These are phyloP conservation scores for Cornus kousa DNA, from an alignment of 148 eudicot genomes.

Conservation along the genomic window DNA sequence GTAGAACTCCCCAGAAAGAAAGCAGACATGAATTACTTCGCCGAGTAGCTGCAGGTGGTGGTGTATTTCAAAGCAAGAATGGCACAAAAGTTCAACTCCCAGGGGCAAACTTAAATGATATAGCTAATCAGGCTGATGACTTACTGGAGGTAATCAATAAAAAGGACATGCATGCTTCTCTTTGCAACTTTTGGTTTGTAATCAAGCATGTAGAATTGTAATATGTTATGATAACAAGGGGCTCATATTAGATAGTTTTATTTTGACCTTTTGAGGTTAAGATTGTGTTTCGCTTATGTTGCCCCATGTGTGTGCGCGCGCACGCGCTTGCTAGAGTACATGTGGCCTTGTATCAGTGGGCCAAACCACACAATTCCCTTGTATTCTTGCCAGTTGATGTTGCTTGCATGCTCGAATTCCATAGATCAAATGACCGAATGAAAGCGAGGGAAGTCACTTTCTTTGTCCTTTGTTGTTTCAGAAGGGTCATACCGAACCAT, in stretches of 20 bases:
- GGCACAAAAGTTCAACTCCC: constrained; percentile 94
- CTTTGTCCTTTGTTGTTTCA: no score
- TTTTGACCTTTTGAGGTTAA: no score
- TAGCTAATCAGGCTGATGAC: constrained; percentile 98
- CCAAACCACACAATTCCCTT: no score
- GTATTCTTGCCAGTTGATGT: no score
- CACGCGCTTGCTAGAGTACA: no score
- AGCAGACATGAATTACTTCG: constrained; percentile 91
- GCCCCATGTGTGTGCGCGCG: no score
- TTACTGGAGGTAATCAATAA: constrained; percentile 61
- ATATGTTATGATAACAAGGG: neutral
- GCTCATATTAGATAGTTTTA: neutral
- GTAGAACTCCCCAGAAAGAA: constrained; percentile 87
- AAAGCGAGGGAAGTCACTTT: no score
- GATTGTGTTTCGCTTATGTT: no score
- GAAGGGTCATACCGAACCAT: no score
- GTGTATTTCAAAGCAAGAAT: constrained; percentile 72
- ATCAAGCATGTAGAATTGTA: neutral
- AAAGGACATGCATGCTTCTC: constrained; percentile 13
- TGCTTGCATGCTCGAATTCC: no score
- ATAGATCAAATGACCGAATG: no score
- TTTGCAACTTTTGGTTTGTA: neutral
- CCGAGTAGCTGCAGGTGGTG: constrained; percentile 94
- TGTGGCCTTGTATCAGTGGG: no score
- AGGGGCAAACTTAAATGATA: constrained; percentile 85